Percentiles rank a stretch among this genome's conserved stretches.
Conservation (phyloP, 345 rosid species). For the Syzygium jambos region DNA sequence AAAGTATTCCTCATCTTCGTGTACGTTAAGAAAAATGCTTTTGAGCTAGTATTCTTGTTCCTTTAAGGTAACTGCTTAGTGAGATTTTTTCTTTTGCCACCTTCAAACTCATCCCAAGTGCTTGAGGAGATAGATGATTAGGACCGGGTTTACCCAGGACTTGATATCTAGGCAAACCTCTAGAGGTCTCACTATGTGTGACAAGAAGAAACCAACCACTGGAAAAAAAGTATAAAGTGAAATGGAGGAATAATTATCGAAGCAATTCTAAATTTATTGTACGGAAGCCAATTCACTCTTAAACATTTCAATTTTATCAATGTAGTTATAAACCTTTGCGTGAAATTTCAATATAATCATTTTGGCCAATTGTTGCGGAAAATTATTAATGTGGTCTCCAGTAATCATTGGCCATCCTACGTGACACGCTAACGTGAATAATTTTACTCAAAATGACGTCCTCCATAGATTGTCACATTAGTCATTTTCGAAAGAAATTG, state of each 20-base stretch:
- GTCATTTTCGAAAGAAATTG: not conserved
- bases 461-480: not conserved
- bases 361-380: rapidly evolving
- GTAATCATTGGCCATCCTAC: not conserved
- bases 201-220: not conserved
- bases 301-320: not conserved
- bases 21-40: not conserved
- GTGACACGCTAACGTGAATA: not conserved
- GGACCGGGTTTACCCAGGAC: rapidly evolving
- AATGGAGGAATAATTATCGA: not conserved
- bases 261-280: not conserved
- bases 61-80: not conserved
- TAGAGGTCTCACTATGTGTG: not conserved
- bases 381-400: not conserved
- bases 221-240: not conserved
- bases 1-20: too few relatives aligned
- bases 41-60: not conserved
- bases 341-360: not conserved
- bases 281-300: not conserved
- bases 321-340: not conserved
- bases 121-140: not conserved
- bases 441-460: not conserved
- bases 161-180: not conserved
- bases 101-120: not conserved
- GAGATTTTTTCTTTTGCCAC: too few relatives aligned